Evolutionary conservation across 805 yeast species (phyloP), one percentile per base, ranked within the genome.

Genomic region (Barnettozyma sucrosica): DNA sequence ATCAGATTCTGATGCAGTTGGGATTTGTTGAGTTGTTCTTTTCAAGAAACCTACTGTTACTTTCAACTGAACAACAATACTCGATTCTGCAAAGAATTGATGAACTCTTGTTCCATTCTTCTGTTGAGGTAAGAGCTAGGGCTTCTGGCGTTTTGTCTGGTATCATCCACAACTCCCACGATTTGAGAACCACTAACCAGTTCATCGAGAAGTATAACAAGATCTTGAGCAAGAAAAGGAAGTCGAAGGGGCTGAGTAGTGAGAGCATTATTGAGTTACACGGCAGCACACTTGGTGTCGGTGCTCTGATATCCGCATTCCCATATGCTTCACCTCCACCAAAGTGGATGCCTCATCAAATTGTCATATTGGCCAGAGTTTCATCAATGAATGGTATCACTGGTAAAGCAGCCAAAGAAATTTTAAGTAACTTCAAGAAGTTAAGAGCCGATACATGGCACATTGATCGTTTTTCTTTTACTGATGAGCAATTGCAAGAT

Each of bases 401-500:
- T 25, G 96, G 96, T 1, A 78, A 83, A 46, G 77, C 95, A 1
- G 95, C 96, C 7, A 92, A 92, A 64, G 82, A 81, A 28, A 76
- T 79, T 2, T 72, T 92, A 44, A 83, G 95, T 53, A 83, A 80
- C 52, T 93, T 93, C 69, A 92, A 90, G 64, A 89, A 89, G 69
- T 80, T 88, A 6, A 77, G 98, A 54, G 95, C 90, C 49, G 99
- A 92, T 58, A 89, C 97, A 0, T 92, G 99, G 99, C 95, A 87
- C 58, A 78, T 89, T 50, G 99, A 92, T 62, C 76, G 85, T 51
- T 73, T 73, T 54, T 79, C 76, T 13, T 93, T 92, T 63, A 79
- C 81, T 8, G 79, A 75, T 43, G 87, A 83, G 5, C 95, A 92
- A 65, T 70, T 89, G 44, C 93, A 89, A 60, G 96, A 89, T 62